phyloP scores from a whole-genome alignment of 2,329 filamentous ascomycete species.

The Arthrobotrys musiformis region DNA sequence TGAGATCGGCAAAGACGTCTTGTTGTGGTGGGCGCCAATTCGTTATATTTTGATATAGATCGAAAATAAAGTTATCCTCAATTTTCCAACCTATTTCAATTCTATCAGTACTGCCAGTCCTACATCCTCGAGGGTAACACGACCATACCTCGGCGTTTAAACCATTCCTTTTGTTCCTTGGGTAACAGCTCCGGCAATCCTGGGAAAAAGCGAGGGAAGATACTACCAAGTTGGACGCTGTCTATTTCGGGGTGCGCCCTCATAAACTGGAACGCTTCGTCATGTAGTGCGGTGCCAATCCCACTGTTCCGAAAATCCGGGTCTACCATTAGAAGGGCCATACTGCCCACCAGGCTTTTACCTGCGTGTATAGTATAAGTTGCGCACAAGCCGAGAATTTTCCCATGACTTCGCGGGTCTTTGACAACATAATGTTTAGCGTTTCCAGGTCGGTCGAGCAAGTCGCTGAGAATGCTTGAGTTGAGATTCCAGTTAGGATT shows the following conservation, averaged over 20 bases:
- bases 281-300: slow-evolving; percentile 59
- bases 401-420: slow-evolving; percentile 57
- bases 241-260: slow-evolving; percentile 57
- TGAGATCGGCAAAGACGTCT: slow-evolving; percentile 56
- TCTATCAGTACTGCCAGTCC: neutral
- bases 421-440: slow-evolving; percentile 60
- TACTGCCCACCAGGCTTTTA: slow-evolving; percentile 59
- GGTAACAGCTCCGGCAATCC: slow-evolving; percentile 59
- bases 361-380: slow-evolving; percentile 59
- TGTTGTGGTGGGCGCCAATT: slow-evolving; percentile 56
- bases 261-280: slow-evolving; percentile 59
- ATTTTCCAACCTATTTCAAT: slow-evolving; percentile 56
- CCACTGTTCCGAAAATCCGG: slow-evolving; percentile 58
- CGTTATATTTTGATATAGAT: slow-evolving; percentile 58
- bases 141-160: slow-evolving; percentile 57
- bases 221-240: slow-evolving; percentile 59
- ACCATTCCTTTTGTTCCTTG: slow-evolving; percentile 58
- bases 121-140: neutral
- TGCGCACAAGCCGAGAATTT: slow-evolving; percentile 59
- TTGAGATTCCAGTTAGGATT: slow-evolving; percentile 60
- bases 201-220: slow-evolving; percentile 60
- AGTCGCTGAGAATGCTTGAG: slow-evolving; percentile 58
- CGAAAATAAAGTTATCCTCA: slow-evolving; percentile 59
- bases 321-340: slow-evolving; percentile 59
- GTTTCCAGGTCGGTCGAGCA: slow-evolving; percentile 59